These are phyloP conservation scores for Zygnema cylindricum DNA, from an alignment of 139 green algal species.

Conservation along the genomic window DNA sequence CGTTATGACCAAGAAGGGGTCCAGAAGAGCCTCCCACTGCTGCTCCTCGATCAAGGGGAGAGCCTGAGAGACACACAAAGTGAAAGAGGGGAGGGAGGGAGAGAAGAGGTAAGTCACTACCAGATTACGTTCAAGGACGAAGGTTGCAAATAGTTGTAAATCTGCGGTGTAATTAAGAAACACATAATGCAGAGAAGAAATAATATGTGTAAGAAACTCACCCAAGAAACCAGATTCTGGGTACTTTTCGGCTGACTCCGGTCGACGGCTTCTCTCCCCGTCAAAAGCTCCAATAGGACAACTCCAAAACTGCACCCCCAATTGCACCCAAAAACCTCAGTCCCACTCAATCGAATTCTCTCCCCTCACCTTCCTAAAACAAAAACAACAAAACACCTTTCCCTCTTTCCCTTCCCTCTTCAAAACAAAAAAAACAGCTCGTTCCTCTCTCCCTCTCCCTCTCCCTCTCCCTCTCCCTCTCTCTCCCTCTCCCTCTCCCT, in stretches of 20 bases:
- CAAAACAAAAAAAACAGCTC: neutral
- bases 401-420: no score
- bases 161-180: neutral
- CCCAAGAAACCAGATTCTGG: neutral
- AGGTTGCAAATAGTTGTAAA: neutral
- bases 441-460: neutral
- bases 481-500: no score
- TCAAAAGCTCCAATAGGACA: conserved; percentile 20
- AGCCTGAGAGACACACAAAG: conserved; percentile 9
- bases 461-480: neutral
- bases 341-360: no score
- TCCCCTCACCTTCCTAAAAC: no score
- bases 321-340: no score
- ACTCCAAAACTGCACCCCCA: conserved; percentile 18
- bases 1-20: neutral
- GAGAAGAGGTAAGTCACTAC: neutral
- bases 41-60: conserved; percentile 30
- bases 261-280: neutral
- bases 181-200: no score
- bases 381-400: no score
- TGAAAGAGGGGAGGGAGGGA: conserved; percentile 4
- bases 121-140: neutral
- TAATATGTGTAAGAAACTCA: neutral
- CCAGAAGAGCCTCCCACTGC: conserved; percentile 22
- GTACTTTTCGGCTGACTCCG: neutral